Evolutionary conservation across 2,329 filamentous ascomycete genomes (phyloP).

Genomic region (Alternaria dauci): DNA sequence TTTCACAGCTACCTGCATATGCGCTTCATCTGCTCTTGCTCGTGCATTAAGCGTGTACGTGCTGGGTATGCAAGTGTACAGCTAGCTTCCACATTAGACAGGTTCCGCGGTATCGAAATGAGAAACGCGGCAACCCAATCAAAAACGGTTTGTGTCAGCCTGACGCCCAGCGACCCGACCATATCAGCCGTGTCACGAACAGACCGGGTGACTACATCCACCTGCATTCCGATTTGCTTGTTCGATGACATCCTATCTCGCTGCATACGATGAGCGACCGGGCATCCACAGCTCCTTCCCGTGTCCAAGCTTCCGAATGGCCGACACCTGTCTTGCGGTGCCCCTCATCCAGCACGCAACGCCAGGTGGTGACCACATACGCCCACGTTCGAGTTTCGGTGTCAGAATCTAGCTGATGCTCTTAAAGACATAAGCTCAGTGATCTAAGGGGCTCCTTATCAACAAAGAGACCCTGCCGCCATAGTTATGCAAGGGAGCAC

Average conservation of each 20-base stretch:
- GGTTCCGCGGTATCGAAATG: background rate
- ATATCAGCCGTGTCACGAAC: background rate
- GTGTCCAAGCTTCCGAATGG: background rate
- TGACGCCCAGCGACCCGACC: background rate
- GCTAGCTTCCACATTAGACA: background rate
- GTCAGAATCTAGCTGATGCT: background rate
- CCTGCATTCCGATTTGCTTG: background rate
- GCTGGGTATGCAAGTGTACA: background rate
- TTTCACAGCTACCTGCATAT: background rate
- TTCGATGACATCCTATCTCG: background rate
- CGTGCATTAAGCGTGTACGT: background rate
- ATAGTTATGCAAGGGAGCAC: background rate
- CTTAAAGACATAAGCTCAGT: background rate
- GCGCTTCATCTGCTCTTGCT: background rate
- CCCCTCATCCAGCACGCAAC: background rate
- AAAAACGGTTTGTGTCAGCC: background rate
- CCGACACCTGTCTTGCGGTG: background rate
- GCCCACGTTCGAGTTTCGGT: background rate
- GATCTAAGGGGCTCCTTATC: background rate
- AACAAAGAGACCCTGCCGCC: background rate
- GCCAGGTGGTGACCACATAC: background rate
- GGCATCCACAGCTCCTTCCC: background rate
- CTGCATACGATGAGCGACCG: background rate
- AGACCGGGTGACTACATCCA: background rate
- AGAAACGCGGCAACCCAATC: constrained; percentile 3